A percentile compares a stretch with the other conserved stretches of the same genome.
Conservation (phyloP, 208 protist species). For the Crithidia thermophila region DNA sequence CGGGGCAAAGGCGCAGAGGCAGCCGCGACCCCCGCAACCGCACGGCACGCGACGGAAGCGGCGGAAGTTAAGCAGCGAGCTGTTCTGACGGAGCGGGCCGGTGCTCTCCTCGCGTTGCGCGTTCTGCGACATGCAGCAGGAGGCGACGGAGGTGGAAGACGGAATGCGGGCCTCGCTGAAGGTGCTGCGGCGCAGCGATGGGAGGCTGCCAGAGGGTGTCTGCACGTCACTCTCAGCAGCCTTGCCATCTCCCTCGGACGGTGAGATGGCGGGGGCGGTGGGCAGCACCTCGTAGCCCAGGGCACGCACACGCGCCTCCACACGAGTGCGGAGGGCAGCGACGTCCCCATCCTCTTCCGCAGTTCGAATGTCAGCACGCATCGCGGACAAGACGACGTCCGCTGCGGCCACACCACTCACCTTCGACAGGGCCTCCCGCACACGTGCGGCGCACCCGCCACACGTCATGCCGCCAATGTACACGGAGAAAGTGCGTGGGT, state of each 20-base stretch:
- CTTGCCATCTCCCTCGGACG: neutral
- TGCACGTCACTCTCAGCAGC: neutral
- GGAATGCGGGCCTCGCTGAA: neutral
- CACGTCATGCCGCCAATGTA: conserved; percentile 76
- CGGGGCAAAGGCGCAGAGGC: conserved; percentile 28
- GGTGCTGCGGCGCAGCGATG: conserved; percentile 9
- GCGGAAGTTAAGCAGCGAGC: neutral
- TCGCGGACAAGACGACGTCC: conserved; percentile 43
- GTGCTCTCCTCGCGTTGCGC: neutral
- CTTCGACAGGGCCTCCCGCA: conserved; percentile 36
- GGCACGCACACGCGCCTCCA: conserved; percentile 8
- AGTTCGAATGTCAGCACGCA: conserved; percentile 13
- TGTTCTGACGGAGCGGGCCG: neutral
- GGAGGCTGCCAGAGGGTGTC: neutral
- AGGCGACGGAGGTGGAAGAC: neutral
- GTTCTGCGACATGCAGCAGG: conserved; percentile 5
- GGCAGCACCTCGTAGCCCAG: conserved; percentile 28
- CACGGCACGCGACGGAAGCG: conserved; percentile 30
- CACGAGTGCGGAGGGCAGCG: neutral
- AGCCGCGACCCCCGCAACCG: conserved; percentile 29
- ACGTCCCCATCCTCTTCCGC: neutral
- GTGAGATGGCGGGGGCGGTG: neutral
- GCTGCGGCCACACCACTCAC: conserved; percentile 32
- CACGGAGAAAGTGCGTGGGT: neutral
- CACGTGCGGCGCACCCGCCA: conserved; percentile 45